Percentiles rank a stretch among this genome's conserved stretches.
phyloP scores from a whole-genome alignment of 805 yeast species.

The Dipodascus geniculatus region DNA sequence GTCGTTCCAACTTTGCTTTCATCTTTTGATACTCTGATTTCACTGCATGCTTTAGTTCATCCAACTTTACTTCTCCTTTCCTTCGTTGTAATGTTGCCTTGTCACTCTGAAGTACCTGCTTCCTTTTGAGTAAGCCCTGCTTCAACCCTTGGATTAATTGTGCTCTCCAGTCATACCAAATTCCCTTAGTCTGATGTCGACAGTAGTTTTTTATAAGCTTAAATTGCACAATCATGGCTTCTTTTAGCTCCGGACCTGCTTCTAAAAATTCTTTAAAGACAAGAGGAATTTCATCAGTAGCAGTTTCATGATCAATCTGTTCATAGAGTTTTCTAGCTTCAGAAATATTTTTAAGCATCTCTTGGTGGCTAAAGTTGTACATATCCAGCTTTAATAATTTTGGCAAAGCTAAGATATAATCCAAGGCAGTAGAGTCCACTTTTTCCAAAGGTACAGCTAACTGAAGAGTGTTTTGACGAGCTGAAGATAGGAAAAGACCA shows the following conservation, averaged over 20 bases:
- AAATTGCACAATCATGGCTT: constrained; percentile 36
- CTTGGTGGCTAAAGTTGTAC: constrained; percentile 43
- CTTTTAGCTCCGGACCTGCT: constrained; percentile 29
- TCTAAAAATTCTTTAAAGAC: constrained; percentile 38
- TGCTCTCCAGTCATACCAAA: constrained; percentile 55
- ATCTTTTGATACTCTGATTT: constrained; percentile 10
- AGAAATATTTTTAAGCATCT: constrained; percentile 37
- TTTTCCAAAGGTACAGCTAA: constrained; percentile 8
- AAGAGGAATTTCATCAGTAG: constrained; percentile 34
- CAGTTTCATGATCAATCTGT: constrained; percentile 36
- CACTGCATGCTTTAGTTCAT: constrained; percentile 9
- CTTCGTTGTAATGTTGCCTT: constrained; percentile 4
- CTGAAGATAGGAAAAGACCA: constrained; percentile 13
- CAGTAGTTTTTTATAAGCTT: constrained; percentile 39
- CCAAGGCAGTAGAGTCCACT: constrained; percentile 20
- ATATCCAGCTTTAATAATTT: constrained; percentile 36
- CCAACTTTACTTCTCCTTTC: not conserved
- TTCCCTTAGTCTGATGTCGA: constrained; percentile 39
- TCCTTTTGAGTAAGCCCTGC: constrained; percentile 17
- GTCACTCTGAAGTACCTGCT: constrained; percentile 13
- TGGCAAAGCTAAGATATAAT: constrained; percentile 30
- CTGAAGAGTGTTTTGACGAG: constrained; percentile 12
- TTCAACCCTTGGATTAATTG: constrained; percentile 38
- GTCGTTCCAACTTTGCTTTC: constrained; percentile 10
- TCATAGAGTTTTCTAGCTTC: constrained; percentile 39